phyloP scores from a whole-genome alignment of 352 stramenopile species.

The Phytophthora ramorum region DNA sequence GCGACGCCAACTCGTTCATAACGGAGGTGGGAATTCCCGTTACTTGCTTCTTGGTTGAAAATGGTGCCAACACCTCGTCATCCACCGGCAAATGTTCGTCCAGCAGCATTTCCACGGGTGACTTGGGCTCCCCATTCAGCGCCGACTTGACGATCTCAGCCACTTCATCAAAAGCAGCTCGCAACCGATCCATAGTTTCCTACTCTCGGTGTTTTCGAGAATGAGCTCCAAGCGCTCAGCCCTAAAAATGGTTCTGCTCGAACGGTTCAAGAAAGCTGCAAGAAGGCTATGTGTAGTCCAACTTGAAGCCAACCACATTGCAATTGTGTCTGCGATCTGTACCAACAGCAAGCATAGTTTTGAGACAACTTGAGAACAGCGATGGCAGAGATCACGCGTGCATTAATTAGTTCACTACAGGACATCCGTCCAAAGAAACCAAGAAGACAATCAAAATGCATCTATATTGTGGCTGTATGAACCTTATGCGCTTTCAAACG shows the following conservation, averaged over 20 bases:
- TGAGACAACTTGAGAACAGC: too few species aligned
- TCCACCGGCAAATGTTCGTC: conserved; percentile 68
- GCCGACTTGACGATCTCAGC: conserved; percentile 68
- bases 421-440: too few species aligned
- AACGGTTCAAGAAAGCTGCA: background rate
- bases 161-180: conserved; percentile 64
- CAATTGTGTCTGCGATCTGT: too few species aligned
- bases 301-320: too few species aligned
- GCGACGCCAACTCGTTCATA: conserved; percentile 67
- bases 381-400: too few species aligned
- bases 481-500: conserved; percentile 62
- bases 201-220: conserved; percentile 1
- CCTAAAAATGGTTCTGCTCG: conserved; percentile 20
- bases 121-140: conserved; percentile 62
- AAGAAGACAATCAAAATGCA: conserved; percentile 21
- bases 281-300: too few species aligned
- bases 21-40: conserved; percentile 57
- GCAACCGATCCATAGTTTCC: conserved; percentile 60
- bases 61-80: conserved; percentile 49
- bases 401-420: too few species aligned
- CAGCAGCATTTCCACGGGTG: conserved; percentile 66
- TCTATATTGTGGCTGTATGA: conserved; percentile 23
- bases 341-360: too few species aligned
- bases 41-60: conserved; percentile 43
- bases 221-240: background rate